These are phyloP conservation scores for Fusarium mexicanum DNA, from an alignment of 2,329 filamentous ascomycete species.

Conservation along the genomic window DNA sequence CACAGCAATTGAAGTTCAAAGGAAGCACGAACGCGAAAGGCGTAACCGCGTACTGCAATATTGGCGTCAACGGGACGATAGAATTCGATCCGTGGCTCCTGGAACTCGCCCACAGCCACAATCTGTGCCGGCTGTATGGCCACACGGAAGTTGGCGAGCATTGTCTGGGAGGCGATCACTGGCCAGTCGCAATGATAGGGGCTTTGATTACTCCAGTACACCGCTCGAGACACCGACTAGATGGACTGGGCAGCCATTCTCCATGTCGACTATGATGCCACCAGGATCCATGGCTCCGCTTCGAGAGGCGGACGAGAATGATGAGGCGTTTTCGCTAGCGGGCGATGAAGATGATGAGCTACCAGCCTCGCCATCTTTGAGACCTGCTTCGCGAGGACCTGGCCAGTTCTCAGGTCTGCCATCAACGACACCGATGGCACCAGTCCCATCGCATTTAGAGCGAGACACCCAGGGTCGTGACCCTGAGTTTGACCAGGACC, in stretches of 20 bases:
- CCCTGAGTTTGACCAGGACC: slow-evolving; percentile 2
- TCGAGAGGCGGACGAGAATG: slow-evolving; percentile 45
- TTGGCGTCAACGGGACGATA: slow-evolving; percentile 44
- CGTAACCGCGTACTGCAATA: slow-evolving; percentile 45
- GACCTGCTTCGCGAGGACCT: slow-evolving; percentile 31
- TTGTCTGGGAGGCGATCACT: slow-evolving; percentile 40
- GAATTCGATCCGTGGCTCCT: slow-evolving; percentile 14
- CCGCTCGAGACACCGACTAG: slow-evolving; percentile 57
- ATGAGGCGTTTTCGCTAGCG: slow-evolving; percentile 33
- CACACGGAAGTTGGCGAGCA: slow-evolving; percentile 42
- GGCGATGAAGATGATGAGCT: slow-evolving; percentile 42
- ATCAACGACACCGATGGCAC: slow-evolving; percentile 55
- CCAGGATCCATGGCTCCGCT: slow-evolving; percentile 46
- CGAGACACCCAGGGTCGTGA: slow-evolving; percentile 44
- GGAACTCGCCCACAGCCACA: slow-evolving; percentile 16
- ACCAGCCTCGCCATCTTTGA: slow-evolving; percentile 34
- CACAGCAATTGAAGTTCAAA: slow-evolving; percentile 47
- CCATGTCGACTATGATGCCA: slow-evolving; percentile 47
- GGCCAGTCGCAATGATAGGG: slow-evolving; percentile 35
- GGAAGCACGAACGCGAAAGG: slow-evolving; percentile 47
- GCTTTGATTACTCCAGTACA: slow-evolving; percentile 32
- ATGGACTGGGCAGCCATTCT: slow-evolving; percentile 54
- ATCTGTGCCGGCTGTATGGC: slow-evolving; percentile 22
- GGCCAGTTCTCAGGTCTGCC: slow-evolving; percentile 41
- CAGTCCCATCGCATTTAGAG: slow-evolving; percentile 56